Base-by-base conservation (phyloP, 192 early-diverging fungal genomes). In the Coemansia asiatica region DNA sequence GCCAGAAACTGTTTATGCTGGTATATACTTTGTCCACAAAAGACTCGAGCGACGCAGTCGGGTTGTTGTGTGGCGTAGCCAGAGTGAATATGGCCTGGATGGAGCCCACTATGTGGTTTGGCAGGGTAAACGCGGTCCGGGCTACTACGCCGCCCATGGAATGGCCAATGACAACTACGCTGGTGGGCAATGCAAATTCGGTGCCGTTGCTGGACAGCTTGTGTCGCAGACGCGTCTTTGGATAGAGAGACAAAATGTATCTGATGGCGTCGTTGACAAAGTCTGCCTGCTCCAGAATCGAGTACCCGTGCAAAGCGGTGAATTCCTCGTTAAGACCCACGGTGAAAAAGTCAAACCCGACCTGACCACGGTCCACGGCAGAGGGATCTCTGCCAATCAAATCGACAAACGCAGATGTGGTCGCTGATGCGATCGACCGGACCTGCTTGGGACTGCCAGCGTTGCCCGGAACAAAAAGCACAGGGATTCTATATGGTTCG, bases 111-210 rank as follows among this genome's bases (percentile, higher is more conserved):
- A 81, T 63, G 69, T 90, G 90, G 80, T 90, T 94, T 0, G 83
- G 65, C 56, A 92, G 79, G 0, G 83, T 87, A 53, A 93, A 84
- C 31, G 93, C 83, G 1, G 87, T 85, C 10, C 95, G 83, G 1
- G 95, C 94, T 19, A 96, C 95, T n/a, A 96, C 87, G 12, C 95
- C 95, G 33, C 96, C 96, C 95, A 98, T 97, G 10, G 94, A 96
- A 70, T 98, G 94, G 13, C 89, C 94, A 56, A 95, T 77, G 25
- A 97, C 77, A n/a, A 92, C 72, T 19, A 98, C 91, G 16, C 92
- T 91, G 4, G 69, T 75, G 0, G 93, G 91, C 47, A 82, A 63
- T 15, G 74, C 74, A 54, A 79, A 75, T 8, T 21, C 47, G 19
- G 85, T 64, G 13, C 64, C 60, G 28, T 74, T 72, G 1, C 35